Percentiles rank a stretch among this genome's conserved stretches.
Evolutionary conservation across 768 basidiomycete genomes (phyloP).

Genomic region (Tulasnella sp.): DNA sequence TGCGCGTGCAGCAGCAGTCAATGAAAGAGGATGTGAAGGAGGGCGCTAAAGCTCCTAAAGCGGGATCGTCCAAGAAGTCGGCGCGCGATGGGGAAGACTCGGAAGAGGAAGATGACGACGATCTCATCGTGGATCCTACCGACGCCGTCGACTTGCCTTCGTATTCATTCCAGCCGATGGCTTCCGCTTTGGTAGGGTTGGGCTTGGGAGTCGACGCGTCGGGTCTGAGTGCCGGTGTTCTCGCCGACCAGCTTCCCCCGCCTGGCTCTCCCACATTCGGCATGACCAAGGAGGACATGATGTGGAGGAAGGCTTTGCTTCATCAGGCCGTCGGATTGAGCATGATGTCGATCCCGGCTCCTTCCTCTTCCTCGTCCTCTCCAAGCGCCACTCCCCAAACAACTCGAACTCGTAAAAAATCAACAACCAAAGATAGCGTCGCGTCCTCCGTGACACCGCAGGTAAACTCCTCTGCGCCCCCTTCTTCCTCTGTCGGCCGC

Average conservation of each 20-base stretch:
- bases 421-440: neutral
- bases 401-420: neutral
- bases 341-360: slow-evolving; percentile 15
- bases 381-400: neutral
- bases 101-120: neutral
- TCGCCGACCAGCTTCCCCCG: slow-evolving; percentile 15
- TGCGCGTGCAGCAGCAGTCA: slow-evolving; percentile 43
- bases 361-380: neutral
- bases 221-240: slow-evolving; percentile 9
- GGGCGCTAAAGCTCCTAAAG: neutral
- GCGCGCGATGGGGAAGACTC: neutral
- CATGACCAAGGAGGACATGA: slow-evolving; percentile 36
- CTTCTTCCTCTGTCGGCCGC: slow-evolving; percentile 1
- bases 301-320: slow-evolving; percentile 67
- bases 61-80: neutral
- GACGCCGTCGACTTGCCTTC: slow-evolving; percentile 71
- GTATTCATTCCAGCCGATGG: slow-evolving; percentile 16
- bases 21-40: slow-evolving; percentile 29
- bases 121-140: slow-evolving; percentile 64
- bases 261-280: neutral
- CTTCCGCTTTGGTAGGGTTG: slow-evolving; percentile 7
- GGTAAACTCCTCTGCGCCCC: neutral
- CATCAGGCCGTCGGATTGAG: slow-evolving; percentile 60
- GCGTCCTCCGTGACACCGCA: neutral
- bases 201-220: slow-evolving; percentile 9